phyloP scores from a whole-genome alignment of 305 asterid genomes.

The Ilex paraguariensis region DNA sequence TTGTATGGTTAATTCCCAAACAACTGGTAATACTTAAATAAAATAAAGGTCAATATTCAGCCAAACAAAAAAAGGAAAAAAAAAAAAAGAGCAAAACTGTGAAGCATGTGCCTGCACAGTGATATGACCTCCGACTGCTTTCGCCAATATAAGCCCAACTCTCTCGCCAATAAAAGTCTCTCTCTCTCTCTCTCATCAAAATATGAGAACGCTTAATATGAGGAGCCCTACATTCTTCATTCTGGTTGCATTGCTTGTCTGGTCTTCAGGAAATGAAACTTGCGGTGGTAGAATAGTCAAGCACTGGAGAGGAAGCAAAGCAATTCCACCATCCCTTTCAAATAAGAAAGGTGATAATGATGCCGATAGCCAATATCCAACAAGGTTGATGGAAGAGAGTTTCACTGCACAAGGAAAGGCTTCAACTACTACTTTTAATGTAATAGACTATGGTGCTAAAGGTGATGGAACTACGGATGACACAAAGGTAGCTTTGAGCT shows the following conservation, averaged over 20 bases:
- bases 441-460: constrained; percentile 35
- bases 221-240: constrained; percentile 13
- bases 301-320: constrained; percentile 17
- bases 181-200: background rate
- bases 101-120: too few relatives aligned
- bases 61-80: too few relatives aligned
- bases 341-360: too few relatives aligned
- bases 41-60: too few relatives aligned
- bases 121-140: background rate
- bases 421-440: constrained; percentile 21
- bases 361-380: too few relatives aligned
- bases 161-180: background rate
- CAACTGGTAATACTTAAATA: too few relatives aligned
- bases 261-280: constrained; percentile 9
- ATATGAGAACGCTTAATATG: background rate
- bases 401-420: background rate
- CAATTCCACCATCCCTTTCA: background rate
- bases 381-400: background rate
- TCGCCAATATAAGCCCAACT: background rate
- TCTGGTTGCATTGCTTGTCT: constrained; percentile 13
- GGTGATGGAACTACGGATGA: constrained; percentile 37
- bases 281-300: constrained; percentile 15
- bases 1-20: too few relatives aligned
- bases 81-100: too few relatives aligned
- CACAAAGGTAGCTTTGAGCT: constrained; percentile 25